Evolutionary conservation across 2,329 filamentous ascomycete genomes (phyloP), one percentile per base, ranked within the genome.

Genomic region (Fusarium aywerte): DNA sequence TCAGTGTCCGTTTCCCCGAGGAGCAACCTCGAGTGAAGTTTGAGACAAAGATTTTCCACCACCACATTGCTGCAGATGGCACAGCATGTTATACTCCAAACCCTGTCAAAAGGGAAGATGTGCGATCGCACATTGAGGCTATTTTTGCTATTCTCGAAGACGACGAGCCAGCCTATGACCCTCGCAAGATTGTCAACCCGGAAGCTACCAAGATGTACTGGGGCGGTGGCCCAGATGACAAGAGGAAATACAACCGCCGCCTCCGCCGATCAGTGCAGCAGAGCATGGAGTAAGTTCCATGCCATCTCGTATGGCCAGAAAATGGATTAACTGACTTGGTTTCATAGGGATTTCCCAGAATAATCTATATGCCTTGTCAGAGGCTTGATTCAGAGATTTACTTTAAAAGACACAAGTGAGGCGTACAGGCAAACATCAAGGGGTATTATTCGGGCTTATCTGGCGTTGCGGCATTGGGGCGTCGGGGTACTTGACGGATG

Each of bases 181-280:
- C 96, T 1, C 87, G 95, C 43, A 94, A 92, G 12, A 86, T 93
- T 31, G 92, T 98, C 35, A 90, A 97, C 67, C 91, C 89, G 0
- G 94, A 97, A 73, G 93, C 94, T 3, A 90, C 91, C 38, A 92
- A 89, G 77, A 82, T 98, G 43, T 96, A 90, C 75, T 99, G 96
- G 95, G 93, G 93, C 4, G 84, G 84, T 5, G 80, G 86, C 1
- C 60, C 76, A 4, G 90, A 93, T 4, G 90, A 95, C 52, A 91
- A 92, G 75, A 97, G 94, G 79, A 80, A 88, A 68, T 98, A 98
- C 80, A 93, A 91, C 72, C 88, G 95, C 52, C 88, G 88, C 63
- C 83, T 98, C 64, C 87, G 95, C 52, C 86, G 92, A 72, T 92
- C 91, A 11, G 91, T 96, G 5, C 91, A 90, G 76, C 80, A 85